Base-by-base conservation (phyloP, 495 filamentous ascomycete species). In the Acidiella bohemica region DNA sequence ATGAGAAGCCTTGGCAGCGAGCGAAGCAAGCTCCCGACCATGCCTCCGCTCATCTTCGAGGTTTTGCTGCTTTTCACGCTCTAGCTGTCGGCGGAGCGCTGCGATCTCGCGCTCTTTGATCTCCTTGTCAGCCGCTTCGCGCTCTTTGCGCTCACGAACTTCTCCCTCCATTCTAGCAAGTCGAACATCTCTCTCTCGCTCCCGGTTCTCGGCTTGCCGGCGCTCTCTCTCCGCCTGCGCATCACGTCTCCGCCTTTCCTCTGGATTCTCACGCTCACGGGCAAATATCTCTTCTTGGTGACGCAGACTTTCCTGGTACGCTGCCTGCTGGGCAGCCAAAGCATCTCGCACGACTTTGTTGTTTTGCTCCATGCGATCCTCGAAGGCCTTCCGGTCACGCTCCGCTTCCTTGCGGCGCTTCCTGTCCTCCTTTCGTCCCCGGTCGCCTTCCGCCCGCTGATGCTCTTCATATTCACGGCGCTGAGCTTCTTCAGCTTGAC, bases 31-130 rank as follows among this genome's bases (percentile, higher is more conserved):
- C 14, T 34, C 30, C 3, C 21, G 31, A 28, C 20, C 21, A 26
- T 43, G 20, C 9, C 22, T 25, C 20, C 23, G 40, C 32, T 43
- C 40, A 5, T 20, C 9, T 7, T 34, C 40, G 16, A 43, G 32
- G 8, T 25, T 25, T 16, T 35, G 30, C 11, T 17, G 19, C 13
- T 23, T 3, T 22, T 39, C 24, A 25, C 11, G 6, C n/a, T 39
- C 36, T 10, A 39, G 26, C 21, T 19, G 20, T 17, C 12, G 22
- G 9, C 21, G 36, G 24, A 37, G 11, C 3, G 12, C 19, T 2
- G 19, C 35, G 3, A 26, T 11, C 19, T 37, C 35, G 7, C 17
- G 16, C 8, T 33, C 31, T 33, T 17, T 33, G 31, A 14, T 14
- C 17, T 33, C 16, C n/a, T 27, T 27, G 7, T 7, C 25, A 16